phyloP scores from a whole-genome alignment of 345 rosid species.

The Bruguiera parviflora region DNA sequence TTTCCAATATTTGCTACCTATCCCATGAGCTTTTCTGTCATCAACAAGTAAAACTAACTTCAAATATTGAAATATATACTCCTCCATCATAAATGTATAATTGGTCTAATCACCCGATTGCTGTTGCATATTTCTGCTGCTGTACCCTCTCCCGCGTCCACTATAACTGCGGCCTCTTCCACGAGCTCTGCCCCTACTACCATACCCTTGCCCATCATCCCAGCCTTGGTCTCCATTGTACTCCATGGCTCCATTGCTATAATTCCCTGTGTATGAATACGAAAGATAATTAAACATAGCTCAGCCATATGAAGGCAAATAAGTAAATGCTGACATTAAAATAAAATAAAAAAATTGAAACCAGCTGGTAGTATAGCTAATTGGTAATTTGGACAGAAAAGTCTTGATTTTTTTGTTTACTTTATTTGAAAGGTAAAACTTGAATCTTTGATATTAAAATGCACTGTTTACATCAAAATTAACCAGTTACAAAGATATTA shows the following conservation, averaged over 20 bases:
- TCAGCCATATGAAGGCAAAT: background rate
- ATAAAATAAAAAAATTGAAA: background rate
- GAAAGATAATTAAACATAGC: background rate
- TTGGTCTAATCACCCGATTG: constrained; percentile 27
- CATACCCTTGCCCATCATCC: constrained; percentile 17
- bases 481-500: background rate
- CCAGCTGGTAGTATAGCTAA: background rate
- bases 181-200: constrained; percentile 16
- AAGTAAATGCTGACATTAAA: background rate
- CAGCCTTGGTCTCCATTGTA: constrained; percentile 23
- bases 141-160: constrained; percentile 21
- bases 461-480: too few relatives aligned
- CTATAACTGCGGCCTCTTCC: constrained; percentile 22
- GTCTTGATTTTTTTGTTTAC: too few relatives aligned
- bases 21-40: too few relatives aligned
- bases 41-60: too few relatives aligned
- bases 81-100: constrained; percentile 18
- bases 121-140: constrained; percentile 22
- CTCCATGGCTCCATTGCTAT: constrained; percentile 24
- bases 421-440: too few relatives aligned
- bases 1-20: too few relatives aligned
- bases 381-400: background rate
- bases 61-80: constrained; percentile 1
- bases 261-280: constrained; percentile 3
- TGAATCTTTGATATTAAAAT: too few relatives aligned